Base-by-base conservation (phyloP, 305 asterid genomes). In the Solanum aculeatissimum region DNA sequence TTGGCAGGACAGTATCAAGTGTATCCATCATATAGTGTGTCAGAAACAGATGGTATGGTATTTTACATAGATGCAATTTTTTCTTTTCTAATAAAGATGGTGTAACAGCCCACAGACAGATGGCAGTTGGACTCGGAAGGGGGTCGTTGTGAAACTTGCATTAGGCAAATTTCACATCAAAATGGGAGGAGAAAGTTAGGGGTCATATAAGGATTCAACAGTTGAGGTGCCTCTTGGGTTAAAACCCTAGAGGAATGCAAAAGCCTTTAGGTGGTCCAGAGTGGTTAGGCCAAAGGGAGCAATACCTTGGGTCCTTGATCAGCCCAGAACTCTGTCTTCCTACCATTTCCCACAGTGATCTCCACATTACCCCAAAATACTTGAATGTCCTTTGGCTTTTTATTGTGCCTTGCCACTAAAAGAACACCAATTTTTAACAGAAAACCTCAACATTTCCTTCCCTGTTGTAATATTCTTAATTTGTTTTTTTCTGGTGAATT, bases 1-100 rank as follows among this genome's bases (percentile, higher is more conserved):
- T 70, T 78, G 53, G 62, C 86, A 91, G 97, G 92, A 90, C 81
- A 90, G 91, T 89, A 87, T 87, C 75, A 65, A 71, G 85, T 70
- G 43, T 83, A 85, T 32, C 92, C 92, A 6, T 85, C 80, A 83
- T 89, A 87, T 81, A 18, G 38, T 16, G 45, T 87, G 19, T 78
- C 83, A 70, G 87, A 88, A 63, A 85, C 88, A 72, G 86, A 86
- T 19, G 94, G 95, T 91, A 88, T 82, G 80, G 35, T 65, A 83
- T 71, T 55, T 54, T 42, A 19, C 32, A 70, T 81, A 4, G 15
- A 62, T 81, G 55, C 53, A 15, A 62, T 42, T 27, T 35, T 81
- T 58, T 25, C 47, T 68, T 23, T 81, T 25, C 66, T 58, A 40
- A 81, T 66, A 57, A 25, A 38, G 35, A n/a, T 57, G 84, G 45